Base-by-base conservation (phyloP, 768 basidiomycete genomes). In the Lactarius vividus region DNA sequence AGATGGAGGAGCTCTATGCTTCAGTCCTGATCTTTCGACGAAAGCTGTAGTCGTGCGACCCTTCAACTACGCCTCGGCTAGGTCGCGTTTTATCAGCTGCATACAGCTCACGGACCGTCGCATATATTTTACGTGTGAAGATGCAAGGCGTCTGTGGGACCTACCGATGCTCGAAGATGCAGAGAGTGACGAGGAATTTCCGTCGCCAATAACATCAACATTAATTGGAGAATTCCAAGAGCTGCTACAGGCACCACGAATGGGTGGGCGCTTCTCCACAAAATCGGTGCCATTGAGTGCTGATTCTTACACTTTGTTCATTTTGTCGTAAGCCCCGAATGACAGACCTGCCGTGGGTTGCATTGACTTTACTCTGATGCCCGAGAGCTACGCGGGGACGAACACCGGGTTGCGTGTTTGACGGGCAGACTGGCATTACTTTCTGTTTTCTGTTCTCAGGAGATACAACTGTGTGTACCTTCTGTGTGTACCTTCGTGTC, bases 331-430 rank as follows among this genome's bases (percentile, higher is more conserved):
- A 55, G 60, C 18, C 9, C 57, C n/a, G 11, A 18, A 0, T 13
- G 29, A 23, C 4, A 5, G 37, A 10, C 20, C 18, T 23, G 39
- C 53, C 26, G 55, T 68, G 26, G 64, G 64, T 26, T 68, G 67
- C 23, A 68, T 68, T 40, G 67, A 68, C 46, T 65, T 66, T 8
- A 57, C 64, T 29, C 37, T 68, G 42, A 28, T 61, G 59, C 64
- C 67, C 31, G 61, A 63, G 44, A 35, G 16, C 35, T 54, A 55
- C 57, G 33, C 40, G 31, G 7, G 31, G 31, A 33, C 31, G 31
- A 33, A 33, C 31, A 33, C 31, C 9, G 10, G 31, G 8, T 33
- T 33, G 31, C 7, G 31, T 33, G 7, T 33, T 33, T 33, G 31
- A 33, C 31, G 8, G 31, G 31, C 10, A 33, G 31, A 33, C 31